phyloP scores from a whole-genome alignment of 2,329 filamentous ascomycete species.

The Bipolaris zeicola region DNA sequence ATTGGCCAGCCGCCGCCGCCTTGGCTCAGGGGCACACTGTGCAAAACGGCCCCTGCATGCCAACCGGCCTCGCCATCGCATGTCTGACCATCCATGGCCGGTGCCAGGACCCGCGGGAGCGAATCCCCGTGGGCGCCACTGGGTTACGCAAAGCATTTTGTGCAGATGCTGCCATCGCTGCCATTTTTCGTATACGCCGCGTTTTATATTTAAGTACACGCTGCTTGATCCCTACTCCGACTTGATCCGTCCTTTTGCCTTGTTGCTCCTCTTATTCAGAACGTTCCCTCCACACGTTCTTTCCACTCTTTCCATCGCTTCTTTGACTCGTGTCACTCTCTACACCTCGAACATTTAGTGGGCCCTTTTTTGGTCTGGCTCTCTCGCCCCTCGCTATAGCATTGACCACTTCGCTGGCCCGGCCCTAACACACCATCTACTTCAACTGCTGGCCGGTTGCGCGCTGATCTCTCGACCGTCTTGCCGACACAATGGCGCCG shows the following conservation, averaged over 20 bases:
- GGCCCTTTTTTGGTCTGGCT: not conserved
- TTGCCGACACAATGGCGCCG: slow-evolving; percentile 30
- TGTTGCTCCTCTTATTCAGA: slow-evolving; percentile 5
- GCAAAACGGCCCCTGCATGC: slow-evolving; percentile 26
- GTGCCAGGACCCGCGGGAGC: slow-evolving; percentile 15
- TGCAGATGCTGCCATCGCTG: slow-evolving; percentile 12
- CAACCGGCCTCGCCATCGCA: slow-evolving; percentile 16
- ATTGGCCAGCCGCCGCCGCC: slow-evolving; percentile 32
- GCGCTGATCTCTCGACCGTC: slow-evolving; percentile 8
- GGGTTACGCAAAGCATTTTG: slow-evolving; percentile 24
- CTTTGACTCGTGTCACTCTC: slow-evolving; percentile 2
- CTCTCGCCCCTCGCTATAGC: slow-evolving; percentile 6
- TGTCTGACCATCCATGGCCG: slow-evolving; percentile 14
- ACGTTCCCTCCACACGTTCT: not conserved
- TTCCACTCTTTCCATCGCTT: slow-evolving; percentile 1
- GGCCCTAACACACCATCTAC: not conserved
- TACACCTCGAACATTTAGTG: not conserved
- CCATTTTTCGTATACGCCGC: not conserved
- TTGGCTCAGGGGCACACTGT: slow-evolving; percentile 32
- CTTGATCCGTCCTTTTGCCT: not conserved
- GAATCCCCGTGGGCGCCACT: slow-evolving; percentile 24
- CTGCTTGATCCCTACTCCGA: slow-evolving; percentile 15
- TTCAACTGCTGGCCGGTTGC: slow-evolving; percentile 44
- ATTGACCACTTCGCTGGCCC: slow-evolving; percentile 7
- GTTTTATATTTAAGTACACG: slow-evolving; percentile 26